Conservation (phyloP, 176 grass and related monocot species). For the Oryza rufipogon region DNA sequence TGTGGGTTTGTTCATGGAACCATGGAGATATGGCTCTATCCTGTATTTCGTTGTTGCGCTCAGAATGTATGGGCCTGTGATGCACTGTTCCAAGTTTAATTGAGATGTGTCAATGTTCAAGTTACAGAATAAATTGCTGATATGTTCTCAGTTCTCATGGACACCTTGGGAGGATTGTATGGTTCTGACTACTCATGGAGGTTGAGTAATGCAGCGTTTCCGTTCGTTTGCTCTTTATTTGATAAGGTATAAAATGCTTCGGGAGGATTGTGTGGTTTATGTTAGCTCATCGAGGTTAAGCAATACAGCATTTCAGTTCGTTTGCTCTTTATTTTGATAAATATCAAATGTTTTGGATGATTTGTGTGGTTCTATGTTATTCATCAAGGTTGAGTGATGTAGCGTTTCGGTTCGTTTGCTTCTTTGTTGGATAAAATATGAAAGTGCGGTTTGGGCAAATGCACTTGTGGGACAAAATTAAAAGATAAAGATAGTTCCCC, state of each 20-base stretch:
- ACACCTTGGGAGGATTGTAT: background rate
- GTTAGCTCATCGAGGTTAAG: background rate
- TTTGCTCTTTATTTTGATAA: background rate
- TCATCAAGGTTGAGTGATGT: background rate
- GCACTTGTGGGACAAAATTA: background rate
- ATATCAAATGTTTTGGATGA: background rate
- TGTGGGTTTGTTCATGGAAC: slow-evolving; percentile 53
- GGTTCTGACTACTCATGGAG: background rate
- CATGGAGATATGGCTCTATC: slow-evolving; percentile 52
- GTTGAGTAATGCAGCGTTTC: background rate
- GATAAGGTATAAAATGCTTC: background rate
- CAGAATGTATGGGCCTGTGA: slow-evolving; percentile 26
- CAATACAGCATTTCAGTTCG: background rate
- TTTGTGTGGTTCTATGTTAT: background rate
- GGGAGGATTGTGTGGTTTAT: slow-evolving; percentile 1
- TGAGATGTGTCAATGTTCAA: background rate
- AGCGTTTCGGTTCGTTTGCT: background rate
- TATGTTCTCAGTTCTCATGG: slow-evolving; percentile 20
- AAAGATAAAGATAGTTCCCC: too few relatives aligned
- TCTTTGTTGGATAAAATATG: background rate
- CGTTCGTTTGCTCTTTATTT: background rate
- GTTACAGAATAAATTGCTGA: slow-evolving; percentile 49
- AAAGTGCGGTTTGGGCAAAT: background rate
- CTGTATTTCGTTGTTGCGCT: slow-evolving; percentile 44
- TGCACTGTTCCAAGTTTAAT: slow-evolving; percentile 36